Conservation (phyloP, 805 yeast species). For the Kregervanrija fluxuum region DNA sequence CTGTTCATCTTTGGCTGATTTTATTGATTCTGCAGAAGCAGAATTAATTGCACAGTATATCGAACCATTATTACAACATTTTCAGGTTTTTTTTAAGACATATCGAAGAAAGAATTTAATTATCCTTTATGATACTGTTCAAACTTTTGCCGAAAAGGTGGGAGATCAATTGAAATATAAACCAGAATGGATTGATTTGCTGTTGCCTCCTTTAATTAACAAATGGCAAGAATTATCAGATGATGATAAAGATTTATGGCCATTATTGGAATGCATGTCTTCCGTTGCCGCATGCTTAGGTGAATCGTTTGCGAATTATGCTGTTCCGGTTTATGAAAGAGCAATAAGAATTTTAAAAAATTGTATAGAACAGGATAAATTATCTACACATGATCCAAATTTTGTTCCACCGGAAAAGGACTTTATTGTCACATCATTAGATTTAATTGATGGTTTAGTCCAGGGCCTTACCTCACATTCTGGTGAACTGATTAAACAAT, state of each 20-base stretch:
- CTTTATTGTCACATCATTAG: slow-evolving; percentile 81
- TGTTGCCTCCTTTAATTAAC: slow-evolving; percentile 74
- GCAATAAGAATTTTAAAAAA: slow-evolving; percentile 62
- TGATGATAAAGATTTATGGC: slow-evolving; percentile 83
- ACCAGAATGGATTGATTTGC: slow-evolving; percentile 47
- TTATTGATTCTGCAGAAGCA: slow-evolving; percentile 70
- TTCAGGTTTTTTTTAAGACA: slow-evolving; percentile 62
- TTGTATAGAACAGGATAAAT: slow-evolving; percentile 60
- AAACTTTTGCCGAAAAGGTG: slow-evolving; percentile 76
- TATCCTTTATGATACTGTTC: slow-evolving; percentile 83
- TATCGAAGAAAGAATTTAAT: slow-evolving; percentile 81
- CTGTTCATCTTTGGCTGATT: slow-evolving; percentile 76
- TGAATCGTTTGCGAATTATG: slow-evolving; percentile 79
- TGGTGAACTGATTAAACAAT: slow-evolving; percentile 40
- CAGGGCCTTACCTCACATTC: slow-evolving; percentile 75
- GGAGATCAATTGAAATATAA: slow-evolving; percentile 48
- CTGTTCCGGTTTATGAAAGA: slow-evolving; percentile 76
- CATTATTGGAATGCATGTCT: slow-evolving; percentile 87
- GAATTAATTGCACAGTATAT: slow-evolving; percentile 54
- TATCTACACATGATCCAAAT: slow-evolving; percentile 57
- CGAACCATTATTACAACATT: slow-evolving; percentile 60
- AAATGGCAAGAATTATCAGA: slow-evolving; percentile 77
- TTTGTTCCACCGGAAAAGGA: slow-evolving; percentile 81
- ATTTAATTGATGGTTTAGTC: slow-evolving; percentile 83
- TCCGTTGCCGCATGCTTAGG: slow-evolving; percentile 85